Conservation (phyloP, 2,329 filamentous ascomycete species). For the Proliferodiscus dingleyae region DNA sequence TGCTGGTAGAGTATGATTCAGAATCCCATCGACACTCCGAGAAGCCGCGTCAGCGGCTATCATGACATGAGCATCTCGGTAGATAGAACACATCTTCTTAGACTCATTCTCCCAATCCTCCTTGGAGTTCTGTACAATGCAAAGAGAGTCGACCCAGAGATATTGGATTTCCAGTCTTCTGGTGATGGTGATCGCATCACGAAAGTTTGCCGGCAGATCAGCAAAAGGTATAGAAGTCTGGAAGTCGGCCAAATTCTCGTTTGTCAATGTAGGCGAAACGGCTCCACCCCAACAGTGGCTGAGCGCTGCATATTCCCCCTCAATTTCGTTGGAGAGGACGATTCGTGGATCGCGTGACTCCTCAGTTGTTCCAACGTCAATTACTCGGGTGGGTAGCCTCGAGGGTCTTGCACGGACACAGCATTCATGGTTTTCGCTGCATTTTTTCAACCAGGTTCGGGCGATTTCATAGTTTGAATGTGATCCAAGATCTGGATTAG, state of each 20-base stretch:
- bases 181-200: conserved; percentile 26
- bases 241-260: conserved; percentile 1
- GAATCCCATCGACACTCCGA: conserved; percentile 8
- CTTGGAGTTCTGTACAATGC: conserved; percentile 29
- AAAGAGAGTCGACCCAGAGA: conserved; percentile 33
- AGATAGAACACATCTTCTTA: conserved; percentile 22
- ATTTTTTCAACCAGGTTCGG: background rate
- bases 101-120: conserved; percentile 25
- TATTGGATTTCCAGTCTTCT: conserved; percentile 24
- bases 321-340: background rate
- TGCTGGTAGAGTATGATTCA: background rate
- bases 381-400: background rate
- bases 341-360: background rate
- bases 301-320: conserved; percentile 11
- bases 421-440: background rate
- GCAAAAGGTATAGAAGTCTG: conserved; percentile 10
- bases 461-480: background rate
- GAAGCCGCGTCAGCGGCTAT: conserved; percentile 14
- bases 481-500: background rate
- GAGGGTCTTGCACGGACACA: background rate
- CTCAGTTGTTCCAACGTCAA: background rate
- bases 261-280: conserved; percentile 11
- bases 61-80: conserved; percentile 21
- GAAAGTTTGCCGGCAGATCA: conserved; percentile 21
- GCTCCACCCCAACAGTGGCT: conserved; percentile 28